Evolutionary conservation across 768 basidiomycete genomes (phyloP).

Genomic region (Agaricus subrufescens): DNA sequence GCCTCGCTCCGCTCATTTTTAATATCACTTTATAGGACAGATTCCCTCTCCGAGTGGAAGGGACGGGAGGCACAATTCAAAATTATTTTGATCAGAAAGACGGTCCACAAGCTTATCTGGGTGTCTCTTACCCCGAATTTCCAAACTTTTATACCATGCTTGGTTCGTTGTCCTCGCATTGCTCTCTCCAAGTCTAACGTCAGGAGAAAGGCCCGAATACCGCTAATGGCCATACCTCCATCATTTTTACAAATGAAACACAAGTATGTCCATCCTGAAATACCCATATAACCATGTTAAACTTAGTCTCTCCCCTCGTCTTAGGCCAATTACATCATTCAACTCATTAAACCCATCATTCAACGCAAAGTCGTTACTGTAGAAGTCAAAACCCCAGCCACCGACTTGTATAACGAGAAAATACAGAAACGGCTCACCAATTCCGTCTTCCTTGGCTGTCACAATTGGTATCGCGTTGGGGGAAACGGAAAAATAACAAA

Average conservation of each 20-base stretch:
- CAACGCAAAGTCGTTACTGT: conserved; percentile 26
- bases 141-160: conserved; percentile 39
- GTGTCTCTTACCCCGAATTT: conserved; percentile 38
- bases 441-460: conserved; percentile 30
- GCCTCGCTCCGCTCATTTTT: background rate
- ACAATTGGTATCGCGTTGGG: conserved; percentile 36
- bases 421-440: conserved; percentile 28
- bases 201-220: conserved; percentile 33
- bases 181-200: background rate
- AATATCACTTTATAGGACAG: conserved; percentile 18
- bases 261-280: conserved; percentile 24
- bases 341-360: conserved; percentile 37
- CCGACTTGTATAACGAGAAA: conserved; percentile 33
- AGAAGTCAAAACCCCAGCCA: conserved; percentile 30
- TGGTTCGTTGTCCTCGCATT: conserved; percentile 21
- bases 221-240: conserved; percentile 38
- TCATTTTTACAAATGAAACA: conserved; percentile 36
- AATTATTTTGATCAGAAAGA: conserved; percentile 34
- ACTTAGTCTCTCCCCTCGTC: conserved; percentile 12
- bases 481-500: conserved; percentile 30
- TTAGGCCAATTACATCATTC: conserved; percentile 34
- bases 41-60: conserved; percentile 28
- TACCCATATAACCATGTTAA: background rate
- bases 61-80: conserved; percentile 27
- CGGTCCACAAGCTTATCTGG: conserved; percentile 42